phyloP scores from a whole-genome alignment of 2,329 filamentous ascomycete genomes.

The Fusarium phyllophilum region DNA sequence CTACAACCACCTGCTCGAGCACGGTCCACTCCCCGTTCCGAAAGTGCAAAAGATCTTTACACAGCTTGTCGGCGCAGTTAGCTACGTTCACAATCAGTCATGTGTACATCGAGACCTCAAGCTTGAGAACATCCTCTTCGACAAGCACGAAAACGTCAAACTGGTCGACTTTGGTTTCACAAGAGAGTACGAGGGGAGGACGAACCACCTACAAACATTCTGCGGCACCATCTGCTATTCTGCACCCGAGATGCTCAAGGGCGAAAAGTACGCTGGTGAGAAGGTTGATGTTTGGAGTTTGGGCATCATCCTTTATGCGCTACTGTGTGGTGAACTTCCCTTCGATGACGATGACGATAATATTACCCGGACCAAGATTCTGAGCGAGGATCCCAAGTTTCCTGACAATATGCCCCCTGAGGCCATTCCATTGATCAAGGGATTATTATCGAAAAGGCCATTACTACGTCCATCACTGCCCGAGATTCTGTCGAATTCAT shows the following conservation, averaged over 20 bases:
- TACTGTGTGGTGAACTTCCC: constrained; percentile 86
- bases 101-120: constrained; percentile 98
- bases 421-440: constrained; percentile 79
- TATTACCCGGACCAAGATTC: constrained; percentile 83
- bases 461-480: constrained; percentile 82
- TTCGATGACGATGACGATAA: constrained; percentile 97
- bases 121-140: constrained; percentile 88
- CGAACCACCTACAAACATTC: constrained; percentile 95
- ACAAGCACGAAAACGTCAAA: constrained; percentile 98
- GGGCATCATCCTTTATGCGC: constrained; percentile 84
- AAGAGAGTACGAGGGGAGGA: constrained; percentile 93
- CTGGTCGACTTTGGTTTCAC: constrained; percentile 98
- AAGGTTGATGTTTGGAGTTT: constrained; percentile 98
- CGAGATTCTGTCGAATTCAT: constrained; percentile 88
- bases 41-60: constrained; percentile 97
- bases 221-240: constrained; percentile 98
- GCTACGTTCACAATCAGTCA: constrained; percentile 92
- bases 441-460: constrained; percentile 90
- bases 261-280: constrained; percentile 96
- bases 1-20: constrained; percentile 91
- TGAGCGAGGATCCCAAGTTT: constrained; percentile 86
- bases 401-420: constrained; percentile 82
- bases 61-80: constrained; percentile 92
- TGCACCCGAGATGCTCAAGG: constrained; percentile 97
- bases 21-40: constrained; percentile 83